Percentiles rank a stretch among this genome's conserved stretches.
phyloP scores from a whole-genome alignment of 1,284 basidiomycete genomes.

The Leccinum angustisporum region DNA sequence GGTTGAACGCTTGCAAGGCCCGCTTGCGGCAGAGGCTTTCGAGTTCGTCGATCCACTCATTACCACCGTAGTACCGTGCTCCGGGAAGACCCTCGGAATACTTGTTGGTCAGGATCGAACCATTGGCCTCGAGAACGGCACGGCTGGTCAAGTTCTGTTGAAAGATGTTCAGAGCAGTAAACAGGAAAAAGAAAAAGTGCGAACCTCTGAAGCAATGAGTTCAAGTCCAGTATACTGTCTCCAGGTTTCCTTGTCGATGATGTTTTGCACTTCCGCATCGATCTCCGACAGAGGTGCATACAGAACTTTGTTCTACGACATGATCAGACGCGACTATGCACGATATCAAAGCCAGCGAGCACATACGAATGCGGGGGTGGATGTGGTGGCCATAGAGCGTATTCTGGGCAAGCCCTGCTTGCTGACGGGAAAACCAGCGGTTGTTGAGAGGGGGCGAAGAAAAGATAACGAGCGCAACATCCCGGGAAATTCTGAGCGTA shows the following conservation, averaged over 20 bases:
- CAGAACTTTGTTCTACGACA: constrained; percentile 81
- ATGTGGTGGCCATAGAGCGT: constrained; percentile 58
- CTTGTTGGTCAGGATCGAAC: constrained; percentile 98
- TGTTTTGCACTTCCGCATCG: constrained; percentile 93
- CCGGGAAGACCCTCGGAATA: constrained; percentile 95
- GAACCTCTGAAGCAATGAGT: constrained; percentile 90
- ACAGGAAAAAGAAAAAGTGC: constrained; percentile 18
- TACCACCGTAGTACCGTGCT: constrained; percentile 97
- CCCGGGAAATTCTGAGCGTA: constrained; percentile 4
- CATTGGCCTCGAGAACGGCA: constrained; percentile 97
- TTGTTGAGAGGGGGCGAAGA: constrained; percentile 26
- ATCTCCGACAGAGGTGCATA: constrained; percentile 87
- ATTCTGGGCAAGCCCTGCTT: constrained; percentile 15
- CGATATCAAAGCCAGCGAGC: not conserved
- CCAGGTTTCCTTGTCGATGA: constrained; percentile 99
- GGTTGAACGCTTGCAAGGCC: constrained; percentile 94
- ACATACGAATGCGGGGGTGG: constrained; percentile 62
- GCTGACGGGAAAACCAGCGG: constrained; percentile 24
- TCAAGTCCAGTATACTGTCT: constrained; percentile 97
- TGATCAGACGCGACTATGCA: not conserved
- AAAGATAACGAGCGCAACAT: constrained; percentile 34
- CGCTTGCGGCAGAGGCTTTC: constrained; percentile 95
- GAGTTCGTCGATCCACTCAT: constrained; percentile 96
- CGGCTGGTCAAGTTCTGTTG: constrained; percentile 88
- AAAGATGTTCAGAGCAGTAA: constrained; percentile 8